Evolutionary conservation across 495 filamentous ascomycete species (phyloP), one percentile per base, ranked within the genome.

Genomic region (Lasiosphaeria ovina): DNA sequence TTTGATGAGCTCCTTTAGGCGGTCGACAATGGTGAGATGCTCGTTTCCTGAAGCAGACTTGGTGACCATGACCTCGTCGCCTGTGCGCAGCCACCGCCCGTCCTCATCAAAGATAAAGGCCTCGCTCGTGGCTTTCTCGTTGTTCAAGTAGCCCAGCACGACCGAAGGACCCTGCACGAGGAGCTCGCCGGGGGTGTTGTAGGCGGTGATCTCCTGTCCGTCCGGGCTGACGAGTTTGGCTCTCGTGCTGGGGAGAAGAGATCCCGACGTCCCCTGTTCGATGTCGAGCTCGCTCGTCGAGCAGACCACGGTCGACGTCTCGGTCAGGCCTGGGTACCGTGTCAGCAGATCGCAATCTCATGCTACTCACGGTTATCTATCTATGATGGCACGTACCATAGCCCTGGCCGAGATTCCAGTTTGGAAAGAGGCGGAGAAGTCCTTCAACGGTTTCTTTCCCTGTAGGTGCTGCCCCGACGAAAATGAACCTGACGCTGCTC

Each of bases 1-100:
- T 74, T 97, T 97, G 76, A 97, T 95, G 55, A 97, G 76, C 73
- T 97, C 92, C 79, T 97, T 97, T 67, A 97, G 87, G 3, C 92
- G 84, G 69, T 97, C 92, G 3, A 92, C 89, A 47, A 97, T 89
- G 63, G 87, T 86, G 38, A 95, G 63, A 67, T 97, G 92, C 71
- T 96, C 90, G 53, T 87, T 74, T 8, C 87, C 88, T 6, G 77
- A 73, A 0, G 87, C 82, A 14, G 82, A 72, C 69, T 83, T 80
- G 14, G 81, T 77, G 31, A 96, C 74, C 10, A 92, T 79, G 0
- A 87, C 92, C 68, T 95, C 91, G 66, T 97, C 92, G 31, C 92
- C 92, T 1, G 92, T 97, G 24, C 81, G 81, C 81, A 96, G 86
- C 86, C 89, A 97, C n/a, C 79, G 72, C 2, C 81, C 81, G 52